Evolutionary conservation across 768 basidiomycete genomes (phyloP), one percentile per base, ranked within the genome.

Genomic region (Pleurotus giganteus): DNA sequence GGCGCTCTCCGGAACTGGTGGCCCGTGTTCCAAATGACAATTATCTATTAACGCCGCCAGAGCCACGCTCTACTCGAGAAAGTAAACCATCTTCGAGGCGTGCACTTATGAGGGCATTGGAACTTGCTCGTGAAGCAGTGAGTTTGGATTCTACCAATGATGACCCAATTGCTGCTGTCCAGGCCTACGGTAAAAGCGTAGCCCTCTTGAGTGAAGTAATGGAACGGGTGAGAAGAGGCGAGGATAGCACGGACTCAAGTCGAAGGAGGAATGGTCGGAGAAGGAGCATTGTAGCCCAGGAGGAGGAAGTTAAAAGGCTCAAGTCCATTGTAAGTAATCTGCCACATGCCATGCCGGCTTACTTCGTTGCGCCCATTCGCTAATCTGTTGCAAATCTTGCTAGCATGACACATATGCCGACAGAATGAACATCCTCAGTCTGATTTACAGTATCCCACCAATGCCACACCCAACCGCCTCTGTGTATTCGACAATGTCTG

Each of bases 321-420:
- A 88, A 89, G 71, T 89, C 89, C 59, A 96, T 96, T 61, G 93
- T 93, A 71, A 74, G 92, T 66, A 32, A 44, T 49, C 28, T 4
- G 7, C 12, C 26, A 32, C 47, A 31, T 49, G 13, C 29, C 17
- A 17, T 28, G 11, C 29, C n/a, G 13, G n/a, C 28, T 47, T 32
- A 32, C n/a, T n/a, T n/a, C n/a, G n/a, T 5, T 37, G 47, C 26
- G 46, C 56, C 29, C 17, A 32, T 56, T 17, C 53, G 12, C 60
- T 32, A 24, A n/a, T 8, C 19, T 24, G 17, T 19, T 23, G 29
- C 43, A 47, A 46, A 19, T 47, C 15, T 46, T 13, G 39, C 19
- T 67, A 94, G 93, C 94, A 95, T 66, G 94, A 96, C 69, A 95
- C 94, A 7, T 96, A 96, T 69, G 91, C 90, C 56, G 91, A 96